Percentiles rank a stretch among this genome's conserved stretches.
Conservation (phyloP, 2,329 filamentous ascomycete genomes). For the Venturia effusa region DNA sequence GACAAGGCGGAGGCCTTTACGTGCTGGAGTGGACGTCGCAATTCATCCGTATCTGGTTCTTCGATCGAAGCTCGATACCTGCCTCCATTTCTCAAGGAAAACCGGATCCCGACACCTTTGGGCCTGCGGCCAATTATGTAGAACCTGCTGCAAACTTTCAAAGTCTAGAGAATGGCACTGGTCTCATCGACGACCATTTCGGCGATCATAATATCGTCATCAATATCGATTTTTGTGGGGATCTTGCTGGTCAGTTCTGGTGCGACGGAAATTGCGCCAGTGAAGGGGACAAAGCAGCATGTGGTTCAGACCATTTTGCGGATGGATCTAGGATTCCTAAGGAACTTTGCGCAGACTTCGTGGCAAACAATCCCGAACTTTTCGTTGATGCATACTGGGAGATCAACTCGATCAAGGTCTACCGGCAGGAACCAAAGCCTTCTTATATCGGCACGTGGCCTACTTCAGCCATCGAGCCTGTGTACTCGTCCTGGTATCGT, state of each 20-base stretch:
- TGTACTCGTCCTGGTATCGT: too few species aligned
- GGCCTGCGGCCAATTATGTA: constrained; percentile 22
- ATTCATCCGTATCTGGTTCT: constrained; percentile 18
- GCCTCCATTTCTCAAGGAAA: constrained; percentile 29
- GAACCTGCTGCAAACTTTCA: constrained; percentile 51
- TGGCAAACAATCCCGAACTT: constrained; percentile 21
- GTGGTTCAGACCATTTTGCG: too few species aligned
- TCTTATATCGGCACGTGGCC: neutral
- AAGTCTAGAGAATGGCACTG: constrained; percentile 17
- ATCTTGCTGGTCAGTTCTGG: constrained; percentile 17
- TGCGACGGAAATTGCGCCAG: neutral
- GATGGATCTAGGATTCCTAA: too few species aligned
- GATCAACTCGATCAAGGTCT: constrained; percentile 29
- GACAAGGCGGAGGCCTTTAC: constrained; percentile 23
- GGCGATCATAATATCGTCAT: constrained; percentile 28
- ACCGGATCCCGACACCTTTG: constrained; percentile 54
- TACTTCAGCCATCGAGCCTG: too few species aligned
- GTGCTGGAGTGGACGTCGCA: constrained; percentile 17
- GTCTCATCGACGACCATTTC: constrained; percentile 27
- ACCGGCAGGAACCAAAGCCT: constrained; percentile 17
- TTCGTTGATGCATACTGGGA: constrained; percentile 27
- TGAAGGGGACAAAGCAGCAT: too few species aligned
- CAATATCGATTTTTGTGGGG: constrained; percentile 31
- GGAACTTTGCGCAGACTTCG: constrained; percentile 22
- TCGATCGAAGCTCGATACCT: constrained; percentile 19